Evolutionary conservation across 352 stramenopile genomes (phyloP).

Genomic region (Phytophthora colocasiae): DNA sequence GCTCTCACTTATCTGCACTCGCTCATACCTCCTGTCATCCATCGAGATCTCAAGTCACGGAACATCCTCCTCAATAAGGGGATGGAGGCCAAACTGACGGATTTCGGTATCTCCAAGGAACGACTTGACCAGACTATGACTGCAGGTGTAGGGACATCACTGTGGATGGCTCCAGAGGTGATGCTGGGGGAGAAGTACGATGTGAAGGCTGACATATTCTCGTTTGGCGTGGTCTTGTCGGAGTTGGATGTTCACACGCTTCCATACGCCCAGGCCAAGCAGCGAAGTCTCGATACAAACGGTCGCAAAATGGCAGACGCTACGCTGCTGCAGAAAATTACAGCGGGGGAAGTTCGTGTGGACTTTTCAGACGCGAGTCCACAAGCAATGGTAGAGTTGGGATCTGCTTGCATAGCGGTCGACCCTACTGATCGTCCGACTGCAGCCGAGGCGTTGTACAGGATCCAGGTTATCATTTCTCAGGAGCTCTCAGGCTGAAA

Average conservation of each 20-base stretch:
- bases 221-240: conserved; percentile 20
- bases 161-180: conserved; percentile 28
- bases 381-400: conserved; percentile 9
- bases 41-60: conserved; percentile 50
- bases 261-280: conserved; percentile 4
- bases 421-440: conserved; percentile 29
- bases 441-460: conserved; percentile 28
- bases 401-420: conserved; percentile 29
- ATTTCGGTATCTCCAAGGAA: conserved; percentile 71
- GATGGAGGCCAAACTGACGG: conserved; percentile 65
- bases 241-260: conserved; percentile 23
- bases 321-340: conserved; percentile 7
- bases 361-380: conserved; percentile 13
- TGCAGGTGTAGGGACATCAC: conserved; percentile 18
- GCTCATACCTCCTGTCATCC: conserved; percentile 33
- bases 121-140: conserved; percentile 42
- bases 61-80: conserved; percentile 38
- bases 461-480: conserved; percentile 22
- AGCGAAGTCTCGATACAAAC: conserved; percentile 2
- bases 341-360: conserved; percentile 4
- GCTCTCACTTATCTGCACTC: conserved; percentile 40
- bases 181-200: conserved; percentile 22
- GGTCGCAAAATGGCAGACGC: conserved; percentile 14
- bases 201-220: conserved; percentile 22
- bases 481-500: too few species aligned